Evolutionary conservation across 257 asterid species (phyloP).

Genomic region (Nicotiana obtusifolia): DNA sequence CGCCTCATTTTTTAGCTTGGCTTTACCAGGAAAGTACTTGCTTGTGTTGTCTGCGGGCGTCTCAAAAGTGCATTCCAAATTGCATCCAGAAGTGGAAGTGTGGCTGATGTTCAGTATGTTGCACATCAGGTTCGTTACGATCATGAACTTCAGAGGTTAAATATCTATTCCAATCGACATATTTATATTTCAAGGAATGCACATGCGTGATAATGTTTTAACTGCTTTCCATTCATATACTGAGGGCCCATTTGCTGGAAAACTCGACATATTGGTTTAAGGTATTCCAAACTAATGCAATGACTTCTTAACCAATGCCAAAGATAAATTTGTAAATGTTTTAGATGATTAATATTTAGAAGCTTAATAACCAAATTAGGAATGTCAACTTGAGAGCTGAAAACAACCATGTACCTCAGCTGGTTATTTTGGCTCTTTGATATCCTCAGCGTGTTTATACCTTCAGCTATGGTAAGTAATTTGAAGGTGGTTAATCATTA

Average conservation of each 20-base stretch:
- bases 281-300: background rate
- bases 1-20: constrained; percentile 17
- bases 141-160: constrained; percentile 11
- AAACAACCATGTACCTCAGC: background rate
- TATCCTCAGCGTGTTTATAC: background rate
- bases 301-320: background rate
- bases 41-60: constrained; percentile 96
- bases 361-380: background rate
- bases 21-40: constrained; percentile 84
- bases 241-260: background rate
- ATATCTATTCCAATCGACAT: background rate
- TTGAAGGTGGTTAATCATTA: background rate
- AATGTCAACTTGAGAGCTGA: constrained; percentile 1
- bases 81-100: constrained; percentile 97
- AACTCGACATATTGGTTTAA: background rate
- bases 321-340: background rate
- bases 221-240: background rate
- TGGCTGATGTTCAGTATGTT: constrained; percentile 96
- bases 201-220: background rate
- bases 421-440: background rate
- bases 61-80: constrained; percentile 97
- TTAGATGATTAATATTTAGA: background rate
- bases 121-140: constrained; percentile 77
- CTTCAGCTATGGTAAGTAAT: background rate
- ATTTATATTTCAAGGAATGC: background rate